Evolutionary conservation across 1,139 yeast genomes (phyloP).

Genomic region (Yamadazyma diddensiae): DNA sequence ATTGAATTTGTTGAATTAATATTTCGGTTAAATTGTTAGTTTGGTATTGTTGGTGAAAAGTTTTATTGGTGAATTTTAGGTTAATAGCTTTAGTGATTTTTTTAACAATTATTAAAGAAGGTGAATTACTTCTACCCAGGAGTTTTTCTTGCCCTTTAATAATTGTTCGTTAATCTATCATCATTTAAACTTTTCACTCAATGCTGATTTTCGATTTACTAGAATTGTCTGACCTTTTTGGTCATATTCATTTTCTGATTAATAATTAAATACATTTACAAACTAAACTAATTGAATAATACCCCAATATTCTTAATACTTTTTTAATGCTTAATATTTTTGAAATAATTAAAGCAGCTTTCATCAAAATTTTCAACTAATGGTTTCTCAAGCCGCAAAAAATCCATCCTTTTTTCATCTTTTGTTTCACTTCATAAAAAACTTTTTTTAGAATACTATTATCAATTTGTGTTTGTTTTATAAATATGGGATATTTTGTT

Average conservation of each 20-base stretch:
- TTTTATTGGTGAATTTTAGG: background rate
- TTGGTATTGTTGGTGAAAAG: background rate
- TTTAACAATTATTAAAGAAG: background rate
- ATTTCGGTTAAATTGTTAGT: background rate
- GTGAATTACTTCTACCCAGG: constrained; percentile 1
- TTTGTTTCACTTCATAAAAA: constrained; percentile 5
- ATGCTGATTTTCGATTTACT: too few relatives aligned
- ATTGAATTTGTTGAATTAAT: background rate
- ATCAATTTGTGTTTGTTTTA: constrained; percentile 6
- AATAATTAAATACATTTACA: too few relatives aligned
- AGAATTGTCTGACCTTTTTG: too few relatives aligned
- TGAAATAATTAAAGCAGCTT: background rate
- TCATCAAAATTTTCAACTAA: background rate
- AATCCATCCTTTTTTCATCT: background rate
- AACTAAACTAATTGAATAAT: background rate
- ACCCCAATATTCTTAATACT: background rate
- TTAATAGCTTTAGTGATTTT: constrained; percentile 3
- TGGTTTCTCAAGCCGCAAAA: background rate
- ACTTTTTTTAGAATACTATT: constrained; percentile 8
- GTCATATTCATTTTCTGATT: too few relatives aligned
- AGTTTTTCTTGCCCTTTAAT: constrained; percentile 1
- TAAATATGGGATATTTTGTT: constrained; percentile 11
- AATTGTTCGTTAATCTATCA: constrained; percentile 1
- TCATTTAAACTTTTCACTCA: too few relatives aligned
- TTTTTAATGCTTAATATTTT: constrained; percentile 1